Base-by-base conservation (phyloP, 2,329 filamentous ascomycete species). In the Fusarium sarcochroum region DNA sequence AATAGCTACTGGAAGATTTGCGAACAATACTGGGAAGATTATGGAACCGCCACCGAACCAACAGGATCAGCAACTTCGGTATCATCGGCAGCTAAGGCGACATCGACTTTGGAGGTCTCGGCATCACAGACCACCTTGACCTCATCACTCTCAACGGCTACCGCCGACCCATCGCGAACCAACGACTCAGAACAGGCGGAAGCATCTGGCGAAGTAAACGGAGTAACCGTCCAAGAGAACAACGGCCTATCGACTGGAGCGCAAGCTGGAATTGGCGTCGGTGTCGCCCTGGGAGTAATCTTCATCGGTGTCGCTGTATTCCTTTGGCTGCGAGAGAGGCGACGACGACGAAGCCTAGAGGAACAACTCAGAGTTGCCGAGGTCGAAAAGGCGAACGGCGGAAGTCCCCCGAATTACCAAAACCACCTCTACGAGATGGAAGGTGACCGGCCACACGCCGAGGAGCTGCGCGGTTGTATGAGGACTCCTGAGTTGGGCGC, bases 1-100 rank as follows among this genome's bases (percentile, higher is more conserved):
- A 71, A 74, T 15, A 73, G 69, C 14, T 74, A 74, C n/a, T 74
- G 72, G 72, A 72, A 69, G 46, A 74, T 74, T 25, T 74, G 72
- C 7, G 64, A 74, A 45, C 63, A 74, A 34, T 74, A 74, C 6
- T 74, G 72, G 72, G 72, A 74, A 40, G 46, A 59, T 6, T 70
- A 69, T 6, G 72, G 72, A 13, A 74, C 72, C 4, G 72, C 72
- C 3, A 59, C 49, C 13, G 66, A 74, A n/a, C 72, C 72, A 14
- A 53, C 62, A 3, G 56, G 59, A 23, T 64, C 23, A n/a, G 41
- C 68, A 23, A 68, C 59, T 21, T 13, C 61, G 8, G 46, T 55
- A 11, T 23, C 53, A 3, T 37, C 61, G 7, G 58, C 44, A 15
- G 46, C 50, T 10, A 50, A 54, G 17, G 23, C 14, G 14, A 15